Evolutionary conservation across 2,329 filamentous ascomycete genomes (phyloP).

Genomic region (Fusarium sororula): DNA sequence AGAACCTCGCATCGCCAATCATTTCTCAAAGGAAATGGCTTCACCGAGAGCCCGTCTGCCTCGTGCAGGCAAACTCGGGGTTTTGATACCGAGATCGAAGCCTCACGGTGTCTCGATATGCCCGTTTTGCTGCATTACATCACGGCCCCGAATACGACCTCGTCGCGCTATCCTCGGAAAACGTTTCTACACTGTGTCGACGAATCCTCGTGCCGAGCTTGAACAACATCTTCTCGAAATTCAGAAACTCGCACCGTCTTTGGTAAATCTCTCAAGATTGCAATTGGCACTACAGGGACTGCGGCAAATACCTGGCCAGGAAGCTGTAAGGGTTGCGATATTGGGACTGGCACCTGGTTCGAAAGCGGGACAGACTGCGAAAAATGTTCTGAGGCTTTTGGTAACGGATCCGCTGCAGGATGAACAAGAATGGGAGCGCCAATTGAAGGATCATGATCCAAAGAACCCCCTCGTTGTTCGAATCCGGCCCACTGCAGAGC

Average conservation of each 20-base stretch:
- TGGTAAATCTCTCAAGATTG: constrained; percentile 74
- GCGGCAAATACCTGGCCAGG: constrained; percentile 63
- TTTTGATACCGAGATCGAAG: constrained; percentile 32
- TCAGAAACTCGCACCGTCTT: constrained; percentile 66
- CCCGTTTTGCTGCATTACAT: constrained; percentile 45
- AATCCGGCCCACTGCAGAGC: constrained; percentile 50
- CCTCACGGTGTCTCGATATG: constrained; percentile 38
- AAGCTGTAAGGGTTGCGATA: constrained; percentile 68
- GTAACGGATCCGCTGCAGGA: constrained; percentile 74
- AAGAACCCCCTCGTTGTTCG: constrained; percentile 70
- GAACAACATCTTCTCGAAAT: constrained; percentile 68
- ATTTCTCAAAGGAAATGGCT: constrained; percentile 42
- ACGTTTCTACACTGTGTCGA: constrained; percentile 39
- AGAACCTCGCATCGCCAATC: constrained; percentile 32
- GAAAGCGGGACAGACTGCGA: constrained; percentile 60
- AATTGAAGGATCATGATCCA: constrained; percentile 62
- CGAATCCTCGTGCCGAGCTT: constrained; percentile 61
- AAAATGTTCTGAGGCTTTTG: constrained; percentile 73
- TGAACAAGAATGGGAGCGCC: constrained; percentile 72
- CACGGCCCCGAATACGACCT: constrained; percentile 35
- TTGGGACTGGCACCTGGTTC: constrained; percentile 56
- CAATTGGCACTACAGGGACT: constrained; percentile 76
- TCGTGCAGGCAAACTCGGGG: constrained; percentile 41
- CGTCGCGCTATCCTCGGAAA: constrained; percentile 38
- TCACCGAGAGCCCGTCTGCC: constrained; percentile 44